These are phyloP conservation scores for Candida smagusa DNA, from an alignment of 1,139 yeast genomes.

Conservation along the genomic window DNA sequence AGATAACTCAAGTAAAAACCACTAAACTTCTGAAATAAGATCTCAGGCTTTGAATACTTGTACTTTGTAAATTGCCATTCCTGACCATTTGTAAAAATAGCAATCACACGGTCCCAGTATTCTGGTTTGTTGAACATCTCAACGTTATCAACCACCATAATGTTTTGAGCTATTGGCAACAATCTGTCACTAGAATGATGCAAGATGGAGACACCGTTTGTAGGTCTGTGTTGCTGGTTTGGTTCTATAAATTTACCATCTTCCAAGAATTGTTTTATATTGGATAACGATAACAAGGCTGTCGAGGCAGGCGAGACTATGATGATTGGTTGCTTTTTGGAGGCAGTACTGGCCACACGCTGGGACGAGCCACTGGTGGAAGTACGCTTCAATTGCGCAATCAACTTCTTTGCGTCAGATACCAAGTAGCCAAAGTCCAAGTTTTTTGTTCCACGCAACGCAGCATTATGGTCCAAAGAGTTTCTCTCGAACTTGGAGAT, in stretches of 20 bases:
- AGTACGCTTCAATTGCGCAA: slow-evolving; percentile 49
- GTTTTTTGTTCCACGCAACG: slow-evolving; percentile 72
- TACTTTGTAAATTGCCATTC: slow-evolving; percentile 93
- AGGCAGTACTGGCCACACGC: slow-evolving; percentile 10
- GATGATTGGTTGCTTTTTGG: slow-evolving; percentile 80
- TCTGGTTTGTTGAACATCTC: slow-evolving; percentile 91
- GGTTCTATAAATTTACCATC: slow-evolving; percentile 71
- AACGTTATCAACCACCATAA: slow-evolving; percentile 82
- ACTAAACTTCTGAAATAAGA: slow-evolving; percentile 75
- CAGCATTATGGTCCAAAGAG: slow-evolving; percentile 74
- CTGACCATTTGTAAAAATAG: slow-evolving; percentile 95
- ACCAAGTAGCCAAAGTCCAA: slow-evolving; percentile 73
- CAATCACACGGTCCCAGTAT: slow-evolving; percentile 95
- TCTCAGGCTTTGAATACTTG: slow-evolving; percentile 77
- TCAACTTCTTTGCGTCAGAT: slow-evolving; percentile 65
- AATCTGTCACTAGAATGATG: slow-evolving; percentile 56
- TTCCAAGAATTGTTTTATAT: slow-evolving; percentile 80
- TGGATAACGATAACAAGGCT: slow-evolving; percentile 74
- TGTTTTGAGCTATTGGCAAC: slow-evolving; percentile 52
- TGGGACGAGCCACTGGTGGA: slow-evolving; percentile 17
- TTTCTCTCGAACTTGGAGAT: slow-evolving; percentile 61
- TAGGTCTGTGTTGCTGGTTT: slow-evolving; percentile 34
- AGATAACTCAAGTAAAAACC: slow-evolving; percentile 78
- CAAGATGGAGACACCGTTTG: slow-evolving; percentile 47
- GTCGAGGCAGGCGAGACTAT: slow-evolving; percentile 94